These are phyloP conservation scores for Colletotrichum liaoningense DNA, from an alignment of 2,329 filamentous ascomycete species.

Conservation along the genomic window DNA sequence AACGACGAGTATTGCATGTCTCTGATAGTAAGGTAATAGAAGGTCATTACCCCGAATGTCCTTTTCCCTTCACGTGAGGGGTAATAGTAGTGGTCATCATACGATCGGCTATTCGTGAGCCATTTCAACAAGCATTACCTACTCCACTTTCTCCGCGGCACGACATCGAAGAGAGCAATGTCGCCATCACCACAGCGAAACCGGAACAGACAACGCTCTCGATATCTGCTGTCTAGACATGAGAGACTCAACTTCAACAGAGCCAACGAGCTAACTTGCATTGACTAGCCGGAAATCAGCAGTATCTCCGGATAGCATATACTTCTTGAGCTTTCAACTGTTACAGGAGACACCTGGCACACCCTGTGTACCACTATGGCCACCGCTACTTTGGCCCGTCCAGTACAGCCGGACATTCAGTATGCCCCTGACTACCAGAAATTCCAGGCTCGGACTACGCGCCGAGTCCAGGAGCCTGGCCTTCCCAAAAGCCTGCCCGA, in stretches of 20 bases:
- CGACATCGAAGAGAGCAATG: slow-evolving; percentile 22
- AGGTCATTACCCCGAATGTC: background rate
- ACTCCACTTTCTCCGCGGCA: slow-evolving; percentile 26
- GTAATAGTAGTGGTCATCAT: background rate
- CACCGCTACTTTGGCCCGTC: slow-evolving; percentile 39
- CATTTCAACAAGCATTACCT: background rate
- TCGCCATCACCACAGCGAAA: slow-evolving; percentile 13
- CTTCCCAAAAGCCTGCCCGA: slow-evolving; percentile 55
- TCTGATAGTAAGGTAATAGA: background rate
- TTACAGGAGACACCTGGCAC: background rate
- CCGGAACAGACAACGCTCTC: background rate
- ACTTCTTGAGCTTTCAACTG: background rate
- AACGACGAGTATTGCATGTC: background rate
- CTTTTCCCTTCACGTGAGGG: background rate
- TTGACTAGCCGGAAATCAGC: background rate
- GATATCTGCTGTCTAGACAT: background rate
- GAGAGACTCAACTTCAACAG: background rate
- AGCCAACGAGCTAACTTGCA: background rate
- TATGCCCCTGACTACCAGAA: slow-evolving; percentile 67
- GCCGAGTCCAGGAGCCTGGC: slow-evolving; percentile 53
- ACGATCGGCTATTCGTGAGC: background rate
- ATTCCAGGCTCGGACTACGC: slow-evolving; percentile 61
- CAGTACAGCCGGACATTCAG: slow-evolving; percentile 67
- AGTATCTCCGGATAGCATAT: background rate
- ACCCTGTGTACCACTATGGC: background rate